Evolutionary conservation across 2,329 filamentous ascomycete genomes (phyloP).

Genomic region (Aspergillus pseudoterreus): DNA sequence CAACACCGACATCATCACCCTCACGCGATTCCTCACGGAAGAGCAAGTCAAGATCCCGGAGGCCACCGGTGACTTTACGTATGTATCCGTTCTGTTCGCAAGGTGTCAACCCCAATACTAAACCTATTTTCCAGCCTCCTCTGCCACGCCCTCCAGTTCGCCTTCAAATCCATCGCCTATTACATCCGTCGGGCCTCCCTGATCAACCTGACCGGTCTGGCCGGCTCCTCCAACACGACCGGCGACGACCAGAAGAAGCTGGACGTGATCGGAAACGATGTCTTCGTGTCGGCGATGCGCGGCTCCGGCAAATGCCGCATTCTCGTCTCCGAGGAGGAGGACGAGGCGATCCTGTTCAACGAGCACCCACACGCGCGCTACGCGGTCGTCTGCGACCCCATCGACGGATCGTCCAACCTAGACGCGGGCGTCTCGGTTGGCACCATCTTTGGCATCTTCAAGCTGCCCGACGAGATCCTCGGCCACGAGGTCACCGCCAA

Average conservation of each 20-base stretch:
- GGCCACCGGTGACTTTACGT: constrained; percentile 98
- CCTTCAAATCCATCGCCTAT: constrained; percentile 99
- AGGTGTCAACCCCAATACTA: not conserved
- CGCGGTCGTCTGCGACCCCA: constrained; percentile 94
- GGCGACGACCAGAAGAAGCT: constrained; percentile 99
- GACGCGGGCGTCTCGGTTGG: constrained; percentile 97
- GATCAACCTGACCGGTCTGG: constrained; percentile 92
- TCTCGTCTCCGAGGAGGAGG: constrained; percentile 97
- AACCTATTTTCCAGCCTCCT: constrained; percentile 61
- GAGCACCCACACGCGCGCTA: constrained; percentile 74
- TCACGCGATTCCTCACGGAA: constrained; percentile 93
- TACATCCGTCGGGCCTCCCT: constrained; percentile 95
- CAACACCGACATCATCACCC: constrained; percentile 93
- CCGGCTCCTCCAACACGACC: constrained; percentile 89
- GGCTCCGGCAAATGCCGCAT: constrained; percentile 87
- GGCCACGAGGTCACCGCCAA: constrained; percentile 58
- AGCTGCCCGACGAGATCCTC: constrained; percentile 66
- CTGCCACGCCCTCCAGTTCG: constrained; percentile 97
- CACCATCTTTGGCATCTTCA: constrained; percentile 94
- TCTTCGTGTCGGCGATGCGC: constrained; percentile 94
- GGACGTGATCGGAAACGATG: constrained; percentile 96
- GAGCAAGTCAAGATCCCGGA: constrained; percentile 91
- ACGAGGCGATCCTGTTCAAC: constrained; percentile 83
- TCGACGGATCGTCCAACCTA: constrained; percentile 95
- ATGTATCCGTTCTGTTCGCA: constrained; percentile 34